Conservation (phyloP, 2,329 filamentous ascomycete species). For the Capronia coronata region DNA sequence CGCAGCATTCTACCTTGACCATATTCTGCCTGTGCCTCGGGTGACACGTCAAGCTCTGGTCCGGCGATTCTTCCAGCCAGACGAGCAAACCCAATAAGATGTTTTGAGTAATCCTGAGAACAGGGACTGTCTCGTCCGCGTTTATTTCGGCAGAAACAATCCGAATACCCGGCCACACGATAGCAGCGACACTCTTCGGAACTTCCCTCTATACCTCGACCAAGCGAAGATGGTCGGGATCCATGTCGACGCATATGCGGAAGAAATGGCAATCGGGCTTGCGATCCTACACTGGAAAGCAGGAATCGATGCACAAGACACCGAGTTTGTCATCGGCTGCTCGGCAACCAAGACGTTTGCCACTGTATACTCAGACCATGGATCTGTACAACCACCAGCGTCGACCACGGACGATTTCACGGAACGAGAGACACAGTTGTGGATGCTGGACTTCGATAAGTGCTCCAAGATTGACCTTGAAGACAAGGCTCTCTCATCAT, state of each 20-base stretch:
- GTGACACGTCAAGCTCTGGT: constrained; percentile 3
- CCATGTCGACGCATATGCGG: constrained; percentile 13
- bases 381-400: neutral
- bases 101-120: constrained; percentile 9
- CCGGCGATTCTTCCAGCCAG: constrained; percentile 4
- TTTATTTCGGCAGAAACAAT: constrained; percentile 5
- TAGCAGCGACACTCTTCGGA: constrained; percentile 12
- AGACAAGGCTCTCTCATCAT: neutral
- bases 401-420: constrained; percentile 8
- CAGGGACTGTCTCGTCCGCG: constrained; percentile 11
- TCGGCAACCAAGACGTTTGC: constrained; percentile 5
- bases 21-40: constrained; percentile 9
- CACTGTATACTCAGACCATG: neutral
- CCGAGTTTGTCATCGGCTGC: constrained; percentile 21
- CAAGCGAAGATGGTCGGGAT: constrained; percentile 11
- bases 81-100: neutral
- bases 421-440: constrained; percentile 11
- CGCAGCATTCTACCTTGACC: constrained; percentile 14
- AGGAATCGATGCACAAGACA: constrained; percentile 10
- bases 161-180: constrained; percentile 7
- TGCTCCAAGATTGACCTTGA: constrained; percentile 5
- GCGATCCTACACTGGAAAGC: constrained; percentile 22
- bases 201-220: constrained; percentile 20
- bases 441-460: constrained; percentile 22
- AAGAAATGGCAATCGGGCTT: constrained; percentile 21